Evolutionary conservation across 148 eudicot species (phyloP), one percentile per base, ranked within the genome.

Genomic region (Diospyros lotus): DNA sequence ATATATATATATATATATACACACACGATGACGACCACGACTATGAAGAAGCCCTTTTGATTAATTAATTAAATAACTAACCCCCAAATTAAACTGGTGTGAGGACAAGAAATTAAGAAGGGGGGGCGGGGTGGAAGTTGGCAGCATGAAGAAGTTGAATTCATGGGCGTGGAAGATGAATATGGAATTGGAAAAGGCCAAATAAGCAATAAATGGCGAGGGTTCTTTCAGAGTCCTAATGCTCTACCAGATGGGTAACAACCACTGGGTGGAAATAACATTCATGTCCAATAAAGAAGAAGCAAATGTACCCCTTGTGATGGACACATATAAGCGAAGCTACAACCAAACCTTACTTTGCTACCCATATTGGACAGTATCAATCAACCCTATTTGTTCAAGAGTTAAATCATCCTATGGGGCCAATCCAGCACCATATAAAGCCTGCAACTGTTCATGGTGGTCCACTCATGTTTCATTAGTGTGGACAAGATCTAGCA

Each of bases 401-500:
- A 10, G 60, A 56, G 60, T 56, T 13, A 56, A 56, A 13, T 28
- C 28, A 38, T 5, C 71, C 60, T 65, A 69, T 69, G 73, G 73
- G 77, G 70, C 69, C 79, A 17, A 17, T 58, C 6, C 71, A 79
- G 71, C 85, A 82, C 85, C 82, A 82, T 66, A 64, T 71, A 79
- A 82, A 64, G 82, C 77, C 77, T 72, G 80, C 77, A 73, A 69
- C 73, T 66, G 74, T 72, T 66, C 18, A 66, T 62, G 28, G 81
- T 82, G 82, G 79, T 79, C 85, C 85, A 76, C 63, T 68, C 75
- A 73, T 82, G 85, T 79, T 72, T 73, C 85, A 44, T 18, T 73
- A 77, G 82, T 82, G 85, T 79, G 85, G 80, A 77, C 77, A 82
- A 75, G 71, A 79, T 82, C 82, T 78, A 74, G 76, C 73, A 78